These are phyloP conservation scores for Strobilomyces dryophilus DNA, from an alignment of 768 basidiomycete species.

Conservation along the genomic window DNA sequence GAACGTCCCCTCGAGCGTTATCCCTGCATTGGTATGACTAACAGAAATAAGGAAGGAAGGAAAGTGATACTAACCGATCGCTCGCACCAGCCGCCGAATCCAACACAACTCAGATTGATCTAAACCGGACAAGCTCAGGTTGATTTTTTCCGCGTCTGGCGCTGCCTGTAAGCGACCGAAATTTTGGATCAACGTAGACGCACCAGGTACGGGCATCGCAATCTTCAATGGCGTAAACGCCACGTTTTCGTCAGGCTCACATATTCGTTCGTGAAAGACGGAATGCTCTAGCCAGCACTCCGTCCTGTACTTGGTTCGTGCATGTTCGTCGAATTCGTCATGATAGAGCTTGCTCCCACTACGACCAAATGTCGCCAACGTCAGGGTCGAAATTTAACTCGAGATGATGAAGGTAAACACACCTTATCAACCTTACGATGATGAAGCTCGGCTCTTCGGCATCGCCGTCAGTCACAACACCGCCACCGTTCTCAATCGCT, in stretches of 20 bases:
- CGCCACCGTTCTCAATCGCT: conserved; percentile 63
- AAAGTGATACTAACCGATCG: conserved; percentile 15
- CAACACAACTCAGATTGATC: conserved; percentile 65
- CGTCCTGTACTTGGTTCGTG: conserved; percentile 65
- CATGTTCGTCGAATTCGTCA: conserved; percentile 45
- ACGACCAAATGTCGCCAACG: not conserved
- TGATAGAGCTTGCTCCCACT: conserved; percentile 71
- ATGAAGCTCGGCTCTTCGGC: conserved; percentile 56
- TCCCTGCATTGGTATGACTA: conserved; percentile 37
- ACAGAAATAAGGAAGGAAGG: not conserved
- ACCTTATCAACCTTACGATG: conserved; percentile 75
- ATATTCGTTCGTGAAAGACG: conserved; percentile 70
- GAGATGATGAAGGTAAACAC: conserved; percentile 2
- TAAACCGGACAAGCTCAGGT: conserved; percentile 72
- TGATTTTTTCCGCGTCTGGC: conserved; percentile 54
- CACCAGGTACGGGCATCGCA: conserved; percentile 56
- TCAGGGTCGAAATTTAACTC: not conserved
- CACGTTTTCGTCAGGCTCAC: conserved; percentile 56
- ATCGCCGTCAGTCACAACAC: conserved; percentile 40
- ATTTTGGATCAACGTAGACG: not conserved
- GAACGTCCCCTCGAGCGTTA: conserved; percentile 52
- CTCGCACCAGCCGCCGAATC: conserved; percentile 36
- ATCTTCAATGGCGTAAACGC: conserved; percentile 66
- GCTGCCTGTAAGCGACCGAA: not conserved
- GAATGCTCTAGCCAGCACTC: conserved; percentile 95